Conservation (phyloP, 2,329 filamentous ascomycete genomes). For the Chaetomium strumarium region DNA sequence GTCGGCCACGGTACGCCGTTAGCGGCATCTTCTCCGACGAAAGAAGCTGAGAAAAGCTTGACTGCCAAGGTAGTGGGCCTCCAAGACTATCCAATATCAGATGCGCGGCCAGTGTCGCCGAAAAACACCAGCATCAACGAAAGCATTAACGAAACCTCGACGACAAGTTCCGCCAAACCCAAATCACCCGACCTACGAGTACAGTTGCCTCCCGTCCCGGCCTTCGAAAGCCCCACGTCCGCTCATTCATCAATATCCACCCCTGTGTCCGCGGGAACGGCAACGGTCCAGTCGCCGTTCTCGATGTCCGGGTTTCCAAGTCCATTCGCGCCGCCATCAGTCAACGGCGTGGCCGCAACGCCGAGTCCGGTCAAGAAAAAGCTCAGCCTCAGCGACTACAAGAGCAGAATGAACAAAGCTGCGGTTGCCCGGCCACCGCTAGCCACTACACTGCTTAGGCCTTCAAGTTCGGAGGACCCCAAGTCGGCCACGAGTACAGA, state of each 20-base stretch:
- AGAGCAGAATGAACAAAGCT: constrained; percentile 52
- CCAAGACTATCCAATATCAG: constrained; percentile 29
- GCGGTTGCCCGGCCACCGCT: constrained; percentile 38
- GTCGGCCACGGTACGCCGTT: constrained; percentile 27
- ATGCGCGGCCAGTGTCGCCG: constrained; percentile 30
- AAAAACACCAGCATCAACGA: constrained; percentile 9
- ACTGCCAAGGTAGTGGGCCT: not conserved
- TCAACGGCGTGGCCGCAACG: constrained; percentile 41
- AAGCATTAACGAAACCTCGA: not conserved
- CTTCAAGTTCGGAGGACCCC: constrained; percentile 18
- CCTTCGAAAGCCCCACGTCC: constrained; percentile 39
- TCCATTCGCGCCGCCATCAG: constrained; percentile 37
- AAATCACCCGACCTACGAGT: constrained; percentile 46
- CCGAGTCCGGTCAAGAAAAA: constrained; percentile 63
- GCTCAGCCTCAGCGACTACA: constrained; percentile 61
- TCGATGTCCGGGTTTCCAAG: constrained; percentile 37
- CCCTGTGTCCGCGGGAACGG: constrained; percentile 41
- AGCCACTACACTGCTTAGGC: constrained; percentile 32
- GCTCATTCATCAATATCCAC: constrained; percentile 34
- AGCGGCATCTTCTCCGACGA: constrained; percentile 13
- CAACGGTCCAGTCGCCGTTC: constrained; percentile 46
- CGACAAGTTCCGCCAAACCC: constrained; percentile 25
- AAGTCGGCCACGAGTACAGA: constrained; percentile 20
- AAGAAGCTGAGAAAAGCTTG: constrained; percentile 13
- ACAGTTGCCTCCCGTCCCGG: constrained; percentile 51